Base-by-base conservation (phyloP, 176 grass and related monocot genomes). In the Triticum aestivum region DNA sequence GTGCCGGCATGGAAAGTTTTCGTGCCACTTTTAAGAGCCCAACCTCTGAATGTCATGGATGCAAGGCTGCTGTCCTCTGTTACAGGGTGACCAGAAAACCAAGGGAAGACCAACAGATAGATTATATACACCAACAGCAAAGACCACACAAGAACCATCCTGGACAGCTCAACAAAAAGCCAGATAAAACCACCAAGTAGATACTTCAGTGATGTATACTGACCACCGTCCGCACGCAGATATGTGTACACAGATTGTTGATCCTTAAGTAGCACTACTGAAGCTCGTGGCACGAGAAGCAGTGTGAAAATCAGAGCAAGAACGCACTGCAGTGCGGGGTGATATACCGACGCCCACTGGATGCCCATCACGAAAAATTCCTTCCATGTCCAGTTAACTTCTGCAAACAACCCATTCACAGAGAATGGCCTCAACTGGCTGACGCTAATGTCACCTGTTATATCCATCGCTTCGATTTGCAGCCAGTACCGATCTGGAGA, bases 351-450 rank as follows among this genome's bases (percentile, higher is more conserved):
- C 26, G 96, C 86, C 96, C 96, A 98, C 32, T 98, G 93, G 70
- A 85, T 87, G 34, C 96, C 96, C 77, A 98, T 96, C 41, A 96
- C 93, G 65, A 96, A 76, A 89, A 98, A 96, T 64, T 96, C 93
- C 71, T 71, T 94, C 96, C 91, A 98, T 77, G 75, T 96, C 96
- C 96, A 98, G 86, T 87, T 92, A 62, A 91, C 78, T 88, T 87
- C 89, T 79, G 86, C 41, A 70, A 62, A 78, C 56, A 96, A 86
- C 21, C 96, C 93, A 82, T 94, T 96, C 51, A 98, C 77, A 87
- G 93, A 94, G 82, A 98, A 96, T 44, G 96, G 93, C 81, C 89
- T 94, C 85, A 98, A 87, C 59, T 85, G 90, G 73, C 86, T 96
- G 59, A 89, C 78, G 78, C 85, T 87, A 37, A 35, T 77, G 11